These are phyloP conservation scores for Neoboletus brunneissimus DNA, from an alignment of 768 basidiomycete species.

Conservation along the genomic window DNA sequence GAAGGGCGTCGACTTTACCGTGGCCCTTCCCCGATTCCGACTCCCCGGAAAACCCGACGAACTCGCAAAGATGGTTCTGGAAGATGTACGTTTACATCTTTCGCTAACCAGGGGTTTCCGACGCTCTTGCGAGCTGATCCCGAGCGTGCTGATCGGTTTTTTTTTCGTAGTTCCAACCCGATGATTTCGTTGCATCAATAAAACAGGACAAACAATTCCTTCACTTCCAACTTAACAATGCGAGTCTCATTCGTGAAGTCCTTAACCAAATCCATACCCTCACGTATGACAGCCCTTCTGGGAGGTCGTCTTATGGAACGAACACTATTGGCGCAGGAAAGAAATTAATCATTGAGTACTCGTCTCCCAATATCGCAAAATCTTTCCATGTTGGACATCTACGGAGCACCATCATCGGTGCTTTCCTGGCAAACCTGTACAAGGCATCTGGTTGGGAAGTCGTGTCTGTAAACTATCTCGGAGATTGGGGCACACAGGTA, in stretches of 20 bases:
- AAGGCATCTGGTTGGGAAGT: slow-evolving; percentile 92
- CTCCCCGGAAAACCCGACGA: slow-evolving; percentile 81
- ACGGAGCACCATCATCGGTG: slow-evolving; percentile 98
- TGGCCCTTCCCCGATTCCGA: slow-evolving; percentile 89
- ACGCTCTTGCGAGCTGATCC: too few relatives aligned
- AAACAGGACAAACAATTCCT: slow-evolving; percentile 77
- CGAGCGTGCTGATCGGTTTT: not conserved
- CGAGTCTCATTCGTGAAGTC: slow-evolving; percentile 60
- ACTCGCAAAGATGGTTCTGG: slow-evolving; percentile 69
- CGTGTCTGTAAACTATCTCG: slow-evolving; percentile 89
- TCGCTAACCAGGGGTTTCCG: not conserved
- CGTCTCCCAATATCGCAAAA: slow-evolving; percentile 96
- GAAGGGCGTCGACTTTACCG: slow-evolving; percentile 90
- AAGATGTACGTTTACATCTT: slow-evolving; percentile 48
- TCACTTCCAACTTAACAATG: slow-evolving; percentile 69
- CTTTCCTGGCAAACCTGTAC: slow-evolving; percentile 88
- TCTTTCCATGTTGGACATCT: slow-evolving; percentile 97
- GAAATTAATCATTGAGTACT: slow-evolving; percentile 86
- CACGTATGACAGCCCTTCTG: slow-evolving; percentile 59
- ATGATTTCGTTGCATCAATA: slow-evolving; percentile 72
- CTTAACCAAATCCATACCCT: slow-evolving; percentile 73
- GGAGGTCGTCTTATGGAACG: slow-evolving; percentile 74
- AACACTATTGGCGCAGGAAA: slow-evolving; percentile 78
- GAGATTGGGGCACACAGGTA: slow-evolving; percentile 98
- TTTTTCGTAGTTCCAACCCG: slow-evolving; percentile 69